A percentile compares a stretch with the other conserved stretches of the same genome.
Evolutionary conservation across 176 grass and related monocot species (phyloP).

Genomic region (Triticum turgidum): DNA sequence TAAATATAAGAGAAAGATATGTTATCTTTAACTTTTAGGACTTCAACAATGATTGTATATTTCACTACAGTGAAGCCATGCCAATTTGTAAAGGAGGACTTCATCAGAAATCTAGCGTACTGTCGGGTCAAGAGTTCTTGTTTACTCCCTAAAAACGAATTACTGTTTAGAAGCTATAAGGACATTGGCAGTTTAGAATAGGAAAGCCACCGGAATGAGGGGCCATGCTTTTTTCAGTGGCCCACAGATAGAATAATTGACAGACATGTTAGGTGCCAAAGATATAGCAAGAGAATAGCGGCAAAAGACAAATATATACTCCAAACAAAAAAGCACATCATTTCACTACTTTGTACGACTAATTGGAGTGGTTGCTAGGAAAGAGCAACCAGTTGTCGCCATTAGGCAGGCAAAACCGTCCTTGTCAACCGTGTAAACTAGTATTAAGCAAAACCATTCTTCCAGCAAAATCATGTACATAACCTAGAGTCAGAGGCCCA

Average conservation of each 20-base stretch:
- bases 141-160: too few species aligned
- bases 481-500: too few species aligned
- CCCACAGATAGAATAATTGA: slow-evolving; percentile 18
- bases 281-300: neutral
- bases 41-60: too few species aligned
- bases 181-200: neutral
- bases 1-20: too few species aligned
- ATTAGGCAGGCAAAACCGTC: neutral
- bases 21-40: too few species aligned
- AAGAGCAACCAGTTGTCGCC: neutral
- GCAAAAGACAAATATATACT: neutral
- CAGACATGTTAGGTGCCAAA: neutral
- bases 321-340: slow-evolving; percentile 15
- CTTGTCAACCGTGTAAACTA: neutral
- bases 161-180: too few species aligned
- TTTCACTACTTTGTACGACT: neutral
- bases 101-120: too few species aligned
- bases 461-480: neutral
- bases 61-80: too few species aligned
- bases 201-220: slow-evolving; percentile 37
- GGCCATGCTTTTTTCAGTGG: neutral
- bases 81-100: too few species aligned
- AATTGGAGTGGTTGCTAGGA: slow-evolving; percentile 14
- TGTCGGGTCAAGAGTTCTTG: too few species aligned
- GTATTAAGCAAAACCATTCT: neutral